These are phyloP conservation scores for Phaeotremella skinneri DNA, from an alignment of 768 basidiomycete genomes.

Conservation along the genomic window DNA sequence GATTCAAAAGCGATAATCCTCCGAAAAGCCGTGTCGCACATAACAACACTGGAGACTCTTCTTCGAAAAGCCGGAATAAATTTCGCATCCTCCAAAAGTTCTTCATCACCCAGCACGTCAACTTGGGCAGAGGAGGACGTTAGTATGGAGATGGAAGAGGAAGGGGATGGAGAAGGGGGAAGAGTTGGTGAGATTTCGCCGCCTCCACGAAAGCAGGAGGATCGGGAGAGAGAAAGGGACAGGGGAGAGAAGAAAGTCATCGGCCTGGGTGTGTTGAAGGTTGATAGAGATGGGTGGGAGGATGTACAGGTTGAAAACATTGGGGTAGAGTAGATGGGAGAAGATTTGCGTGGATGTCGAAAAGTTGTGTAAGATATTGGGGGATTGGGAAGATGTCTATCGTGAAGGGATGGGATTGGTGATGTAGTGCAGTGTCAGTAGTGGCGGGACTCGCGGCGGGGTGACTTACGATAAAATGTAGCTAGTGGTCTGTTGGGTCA, in stretches of 20 bases:
- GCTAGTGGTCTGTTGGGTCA: no score
- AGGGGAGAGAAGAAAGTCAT: background rate
- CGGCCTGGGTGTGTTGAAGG: background rate
- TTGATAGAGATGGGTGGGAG: conserved; percentile 7
- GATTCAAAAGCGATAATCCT: conserved; percentile 46
- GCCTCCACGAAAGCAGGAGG: background rate
- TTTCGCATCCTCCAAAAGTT: background rate
- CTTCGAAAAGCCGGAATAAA: conserved; percentile 17
- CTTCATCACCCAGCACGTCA: background rate
- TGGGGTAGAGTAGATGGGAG: background rate
- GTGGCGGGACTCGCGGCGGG: no score
- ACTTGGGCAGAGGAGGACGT: background rate
- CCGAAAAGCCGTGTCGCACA: conserved; percentile 42
- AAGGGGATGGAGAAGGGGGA: background rate
- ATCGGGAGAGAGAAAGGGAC: background rate
- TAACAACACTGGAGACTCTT: conserved; percentile 31
- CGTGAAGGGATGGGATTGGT: no score
- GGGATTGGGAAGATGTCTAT: no score
- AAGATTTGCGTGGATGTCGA: no score
- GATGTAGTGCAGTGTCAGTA: no score
- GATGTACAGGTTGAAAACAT: conserved; percentile 9
- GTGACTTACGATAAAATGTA: no score
- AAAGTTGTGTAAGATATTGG: no score
- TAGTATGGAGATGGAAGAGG: background rate
- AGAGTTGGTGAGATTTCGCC: background rate